Evolutionary conservation across 2,329 filamentous ascomycete genomes (phyloP).

Genomic region (Rhynchosporium secalis): DNA sequence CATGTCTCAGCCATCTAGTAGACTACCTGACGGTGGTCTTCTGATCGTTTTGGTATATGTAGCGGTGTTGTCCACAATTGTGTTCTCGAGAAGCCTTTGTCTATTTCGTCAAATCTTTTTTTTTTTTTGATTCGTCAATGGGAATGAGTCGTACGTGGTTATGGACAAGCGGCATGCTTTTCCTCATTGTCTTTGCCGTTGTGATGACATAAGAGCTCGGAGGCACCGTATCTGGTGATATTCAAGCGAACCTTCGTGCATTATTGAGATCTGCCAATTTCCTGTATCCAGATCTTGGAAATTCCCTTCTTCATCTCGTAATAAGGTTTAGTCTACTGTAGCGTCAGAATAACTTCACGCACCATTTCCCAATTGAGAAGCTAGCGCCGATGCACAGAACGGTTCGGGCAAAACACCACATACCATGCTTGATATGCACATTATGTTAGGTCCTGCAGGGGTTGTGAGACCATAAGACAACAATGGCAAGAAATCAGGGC

Average conservation of each 20-base stretch:
- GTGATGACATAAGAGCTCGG: no score
- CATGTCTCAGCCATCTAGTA: constrained; percentile 15
- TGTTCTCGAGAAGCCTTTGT: no score
- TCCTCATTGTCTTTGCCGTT: no score
- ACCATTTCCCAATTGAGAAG: neutral
- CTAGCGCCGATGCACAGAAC: neutral
- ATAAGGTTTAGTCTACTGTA: constrained; percentile 23
- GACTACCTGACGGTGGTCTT: no score
- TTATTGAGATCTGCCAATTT: constrained; percentile 18
- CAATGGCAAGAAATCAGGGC: no score
- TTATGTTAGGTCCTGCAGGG: no score
- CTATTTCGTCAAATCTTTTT: no score
- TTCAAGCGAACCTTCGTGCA: constrained; percentile 13
- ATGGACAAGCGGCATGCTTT: no score
- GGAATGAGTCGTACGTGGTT: neutral
- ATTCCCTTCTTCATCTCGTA: constrained; percentile 8
- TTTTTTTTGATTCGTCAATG: no score
- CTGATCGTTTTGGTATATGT: no score
- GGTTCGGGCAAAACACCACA: neutral
- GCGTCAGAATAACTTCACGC: constrained; percentile 5
- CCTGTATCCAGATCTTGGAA: constrained; percentile 16
- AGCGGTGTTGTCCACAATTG: no score
- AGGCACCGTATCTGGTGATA: neutral
- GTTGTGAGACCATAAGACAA: no score
- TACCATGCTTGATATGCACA: neutral